Conservation (phyloP, 139 green algal genomes). For the Eudorina sp. region DNA sequence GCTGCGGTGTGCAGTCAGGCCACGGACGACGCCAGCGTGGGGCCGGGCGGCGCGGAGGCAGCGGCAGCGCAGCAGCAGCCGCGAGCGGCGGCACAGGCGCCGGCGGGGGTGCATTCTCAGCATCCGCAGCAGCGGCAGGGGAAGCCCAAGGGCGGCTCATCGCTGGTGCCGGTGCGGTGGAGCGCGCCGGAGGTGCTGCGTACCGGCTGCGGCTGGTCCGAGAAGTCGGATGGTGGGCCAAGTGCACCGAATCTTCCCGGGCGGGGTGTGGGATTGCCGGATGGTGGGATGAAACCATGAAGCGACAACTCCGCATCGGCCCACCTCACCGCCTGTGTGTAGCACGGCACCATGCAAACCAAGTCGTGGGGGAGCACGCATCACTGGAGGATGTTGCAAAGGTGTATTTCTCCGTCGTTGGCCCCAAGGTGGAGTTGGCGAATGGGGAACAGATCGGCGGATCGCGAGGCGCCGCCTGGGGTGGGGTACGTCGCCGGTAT, state of each 20-base stretch:
- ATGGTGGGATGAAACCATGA: too few species aligned
- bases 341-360: too few species aligned
- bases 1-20: neutral
- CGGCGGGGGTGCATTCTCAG: neutral
- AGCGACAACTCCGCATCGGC: too few species aligned
- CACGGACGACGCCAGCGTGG: neutral
- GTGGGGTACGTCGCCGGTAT: too few species aligned
- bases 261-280: too few species aligned
- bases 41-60: neutral
- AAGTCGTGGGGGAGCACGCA: too few species aligned
- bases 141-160: neutral
- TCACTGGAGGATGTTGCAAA: too few species aligned
- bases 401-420: too few species aligned
- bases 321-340: too few species aligned
- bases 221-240: constrained; percentile 51
- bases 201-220: constrained; percentile 36
- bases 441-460: too few species aligned
- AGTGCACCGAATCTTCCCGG: neutral
- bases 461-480: too few species aligned
- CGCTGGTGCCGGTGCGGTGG: constrained; percentile 68
- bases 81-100: neutral
- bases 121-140: neutral
- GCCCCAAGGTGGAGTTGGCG: too few species aligned
- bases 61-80: neutral
- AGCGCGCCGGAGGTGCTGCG: constrained; percentile 65